These are phyloP conservation scores for Rosa rugosa DNA, from an alignment of 306 rosid species.

Conservation along the genomic window DNA sequence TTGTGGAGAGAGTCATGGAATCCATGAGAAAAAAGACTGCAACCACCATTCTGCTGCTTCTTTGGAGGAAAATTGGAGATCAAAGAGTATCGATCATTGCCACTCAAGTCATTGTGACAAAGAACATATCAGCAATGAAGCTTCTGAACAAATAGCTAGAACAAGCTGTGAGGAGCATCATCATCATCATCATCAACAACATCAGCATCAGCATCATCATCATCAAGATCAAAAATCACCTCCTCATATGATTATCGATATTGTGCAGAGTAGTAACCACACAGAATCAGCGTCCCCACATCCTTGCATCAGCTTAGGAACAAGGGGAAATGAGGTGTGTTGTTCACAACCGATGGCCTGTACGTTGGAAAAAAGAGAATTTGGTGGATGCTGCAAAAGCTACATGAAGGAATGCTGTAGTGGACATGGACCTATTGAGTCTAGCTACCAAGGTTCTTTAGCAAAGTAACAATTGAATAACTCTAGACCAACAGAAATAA, in stretches of 20 bases:
- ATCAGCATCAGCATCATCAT: constrained; percentile 12
- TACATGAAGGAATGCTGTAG: constrained; percentile 79
- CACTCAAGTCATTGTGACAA: constrained; percentile 36
- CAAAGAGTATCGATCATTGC: constrained; percentile 17
- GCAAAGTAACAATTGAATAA: constrained; percentile 63
- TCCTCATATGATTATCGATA: constrained; percentile 35
- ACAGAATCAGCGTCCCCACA: constrained; percentile 12
- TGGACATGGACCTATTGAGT: constrained; percentile 44
- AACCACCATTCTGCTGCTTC: constrained; percentile 16
- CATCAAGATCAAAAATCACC: constrained; percentile 11
- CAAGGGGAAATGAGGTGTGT: constrained; percentile 27
- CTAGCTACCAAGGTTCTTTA: constrained; percentile 49
- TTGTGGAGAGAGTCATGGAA: constrained; percentile 28
- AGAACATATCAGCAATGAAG: constrained; percentile 20
- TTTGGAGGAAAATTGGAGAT: constrained; percentile 11
- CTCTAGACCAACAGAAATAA: constrained; percentile 17
- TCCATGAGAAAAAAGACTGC: constrained; percentile 20
- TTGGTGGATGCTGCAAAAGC: constrained; percentile 76
- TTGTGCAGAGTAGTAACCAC: constrained; percentile 18
- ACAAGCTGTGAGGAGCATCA: constrained; percentile 25
- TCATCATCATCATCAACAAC: constrained; percentile 8
- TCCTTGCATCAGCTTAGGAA: constrained; percentile 6
- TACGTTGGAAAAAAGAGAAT: constrained; percentile 52
- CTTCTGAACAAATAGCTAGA: background rate
- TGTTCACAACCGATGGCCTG: constrained; percentile 38